A percentile compares a stretch with the other conserved stretches of the same genome.
Evolutionary conservation across 1,284 basidiomycete genomes (phyloP).

Genomic region (Apiotrichum gamsii): DNA sequence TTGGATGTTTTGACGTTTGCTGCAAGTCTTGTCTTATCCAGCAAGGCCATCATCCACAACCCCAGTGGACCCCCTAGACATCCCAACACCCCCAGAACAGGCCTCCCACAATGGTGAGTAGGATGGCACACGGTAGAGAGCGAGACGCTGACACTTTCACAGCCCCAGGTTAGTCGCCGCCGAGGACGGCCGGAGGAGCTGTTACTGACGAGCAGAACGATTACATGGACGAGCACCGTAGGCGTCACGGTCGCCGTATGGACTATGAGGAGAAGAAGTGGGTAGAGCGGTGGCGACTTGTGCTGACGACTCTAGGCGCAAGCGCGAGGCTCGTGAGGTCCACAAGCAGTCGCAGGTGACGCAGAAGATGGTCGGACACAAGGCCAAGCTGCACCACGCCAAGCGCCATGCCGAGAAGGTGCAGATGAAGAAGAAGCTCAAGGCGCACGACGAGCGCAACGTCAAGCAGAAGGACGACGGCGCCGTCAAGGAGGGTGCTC

Average conservation of each 20-base stretch:
- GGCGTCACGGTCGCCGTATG: conserved; percentile 46
- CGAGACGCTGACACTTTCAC: conserved; percentile 12
- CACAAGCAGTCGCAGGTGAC: conserved; percentile 82
- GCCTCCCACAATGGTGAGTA: conserved; percentile 23
- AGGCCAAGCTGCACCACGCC: conserved; percentile 95
- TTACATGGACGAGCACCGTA: conserved; percentile 49
- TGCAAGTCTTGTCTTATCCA: background rate
- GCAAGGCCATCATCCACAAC: conserved; percentile 2
- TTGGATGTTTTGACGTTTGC: conserved; percentile 8
- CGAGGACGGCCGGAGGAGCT: background rate
- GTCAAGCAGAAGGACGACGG: conserved; percentile 86
- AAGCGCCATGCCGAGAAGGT: conserved; percentile 96
- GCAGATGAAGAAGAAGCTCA: conserved; percentile 97
- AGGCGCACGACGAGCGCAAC: conserved; percentile 97
- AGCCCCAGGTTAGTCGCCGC: conserved; percentile 40
- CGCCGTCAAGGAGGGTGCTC: conserved; percentile 74
- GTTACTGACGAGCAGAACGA: conserved; percentile 40
- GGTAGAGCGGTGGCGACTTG: conserved; percentile 4
- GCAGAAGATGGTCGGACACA: conserved; percentile 92
- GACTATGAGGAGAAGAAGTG: conserved; percentile 48
- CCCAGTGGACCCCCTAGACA: conserved; percentile 1
- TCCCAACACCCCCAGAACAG: background rate
- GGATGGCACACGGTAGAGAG: background rate
- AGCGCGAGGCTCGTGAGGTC: conserved; percentile 82
- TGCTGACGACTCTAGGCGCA: conserved; percentile 60